Percentiles rank a stretch among this genome's conserved stretches.
Conservation (phyloP, 2,329 filamentous ascomycete genomes). For the Monosporascus ibericus region DNA sequence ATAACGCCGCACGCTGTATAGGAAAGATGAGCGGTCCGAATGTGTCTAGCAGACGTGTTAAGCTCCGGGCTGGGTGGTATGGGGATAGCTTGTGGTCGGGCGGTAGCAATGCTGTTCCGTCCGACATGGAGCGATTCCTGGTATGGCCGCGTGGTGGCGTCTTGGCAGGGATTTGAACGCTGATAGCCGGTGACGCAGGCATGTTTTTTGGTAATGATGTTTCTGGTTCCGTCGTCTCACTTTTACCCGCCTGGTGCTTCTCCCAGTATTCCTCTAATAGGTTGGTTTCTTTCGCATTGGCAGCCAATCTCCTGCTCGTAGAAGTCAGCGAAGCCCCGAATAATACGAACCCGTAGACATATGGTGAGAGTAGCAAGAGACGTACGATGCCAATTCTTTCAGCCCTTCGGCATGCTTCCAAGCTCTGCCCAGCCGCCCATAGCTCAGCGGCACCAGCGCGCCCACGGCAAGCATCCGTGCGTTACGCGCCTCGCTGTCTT, state of each 20-base stretch:
- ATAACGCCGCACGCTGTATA: constrained; percentile 76
- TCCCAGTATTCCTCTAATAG: constrained; percentile 79
- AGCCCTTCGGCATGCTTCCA: constrained; percentile 82
- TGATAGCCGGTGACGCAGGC: constrained; percentile 44
- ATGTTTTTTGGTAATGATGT: constrained; percentile 34
- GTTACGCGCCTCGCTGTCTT: constrained; percentile 71
- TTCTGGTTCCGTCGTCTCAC: constrained; percentile 29
- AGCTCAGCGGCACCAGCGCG: constrained; percentile 77
- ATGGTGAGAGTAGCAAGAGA: constrained; percentile 13
- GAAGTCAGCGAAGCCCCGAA: constrained; percentile 13
- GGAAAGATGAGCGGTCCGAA: constrained; percentile 93
- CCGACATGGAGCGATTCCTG: constrained; percentile 55
- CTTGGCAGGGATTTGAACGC: constrained; percentile 31
- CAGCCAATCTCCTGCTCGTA: constrained; percentile 49
- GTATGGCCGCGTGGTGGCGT: constrained; percentile 34
- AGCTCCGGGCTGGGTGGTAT: constrained; percentile 81
- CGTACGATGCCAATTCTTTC: constrained; percentile 66
- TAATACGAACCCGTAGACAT: no score
- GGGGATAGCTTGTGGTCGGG: constrained; percentile 63
- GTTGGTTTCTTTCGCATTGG: constrained; percentile 55
- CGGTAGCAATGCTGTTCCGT: constrained; percentile 52
- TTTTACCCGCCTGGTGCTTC: constrained; percentile 42
- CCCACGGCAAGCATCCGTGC: constrained; percentile 92
- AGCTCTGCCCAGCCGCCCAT: constrained; percentile 76
- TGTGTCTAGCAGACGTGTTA: constrained; percentile 68